Evolutionary conservation across 225 moss, liverwort and hornwort species (phyloP).

Genomic region (Anthoceros angustus): DNA sequence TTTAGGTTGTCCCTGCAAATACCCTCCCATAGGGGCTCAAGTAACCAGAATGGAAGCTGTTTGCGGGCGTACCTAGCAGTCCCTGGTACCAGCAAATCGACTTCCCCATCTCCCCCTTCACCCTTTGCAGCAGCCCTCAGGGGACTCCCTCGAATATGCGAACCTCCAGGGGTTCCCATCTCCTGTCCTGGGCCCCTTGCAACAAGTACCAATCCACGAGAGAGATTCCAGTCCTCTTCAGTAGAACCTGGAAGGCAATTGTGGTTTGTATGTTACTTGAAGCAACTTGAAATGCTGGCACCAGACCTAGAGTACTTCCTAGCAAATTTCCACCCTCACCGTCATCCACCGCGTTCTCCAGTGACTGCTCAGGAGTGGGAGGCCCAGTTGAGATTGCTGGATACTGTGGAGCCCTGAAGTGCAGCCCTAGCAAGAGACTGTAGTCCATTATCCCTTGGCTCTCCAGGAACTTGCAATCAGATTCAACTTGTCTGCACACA

Average conservation of each 20-base stretch:
- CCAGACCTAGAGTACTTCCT: background rate
- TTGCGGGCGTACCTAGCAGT: constrained; percentile 59
- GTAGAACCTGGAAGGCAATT: constrained; percentile 3
- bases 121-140: constrained; percentile 69
- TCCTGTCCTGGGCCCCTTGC: constrained; percentile 49
- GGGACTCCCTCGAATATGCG: constrained; percentile 91
- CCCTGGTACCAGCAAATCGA: constrained; percentile 79
- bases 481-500: constrained; percentile 67
- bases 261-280: background rate
- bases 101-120: constrained; percentile 49
- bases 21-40: background rate
- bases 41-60: background rate
- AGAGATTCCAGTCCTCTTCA: constrained; percentile 90
- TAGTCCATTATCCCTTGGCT: constrained; percentile 93
- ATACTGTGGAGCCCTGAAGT: constrained; percentile 97
- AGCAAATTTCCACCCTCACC: constrained; percentile 22
- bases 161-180: constrained; percentile 43
- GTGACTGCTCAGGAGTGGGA: constrained; percentile 51
- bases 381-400: constrained; percentile 67
- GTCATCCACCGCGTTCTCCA: constrained; percentile 45
- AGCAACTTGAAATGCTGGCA: background rate
- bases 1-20: background rate
- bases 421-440: constrained; percentile 88
- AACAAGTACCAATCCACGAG: constrained; percentile 62
- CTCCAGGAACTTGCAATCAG: constrained; percentile 94